Evolutionary conservation across 257 asterid genomes (phyloP).

Genomic region (Agastache rugosa): DNA sequence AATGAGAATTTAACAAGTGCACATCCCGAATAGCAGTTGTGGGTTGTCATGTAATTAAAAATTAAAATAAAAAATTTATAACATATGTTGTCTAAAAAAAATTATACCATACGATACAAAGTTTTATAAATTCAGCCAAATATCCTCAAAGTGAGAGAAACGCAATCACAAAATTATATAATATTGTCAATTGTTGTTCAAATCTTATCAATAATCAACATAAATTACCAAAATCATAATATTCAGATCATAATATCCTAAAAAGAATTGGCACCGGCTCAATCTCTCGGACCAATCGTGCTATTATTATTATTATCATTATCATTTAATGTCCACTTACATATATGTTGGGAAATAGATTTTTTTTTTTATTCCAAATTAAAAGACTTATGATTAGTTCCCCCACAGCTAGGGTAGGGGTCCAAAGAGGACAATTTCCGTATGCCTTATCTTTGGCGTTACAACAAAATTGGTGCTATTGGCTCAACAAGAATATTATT

Average conservation of each 20-base stretch:
- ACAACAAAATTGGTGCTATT: conserved; percentile 18
- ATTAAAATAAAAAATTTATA: no score
- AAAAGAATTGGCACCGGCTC: not conserved
- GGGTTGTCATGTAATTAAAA: no score
- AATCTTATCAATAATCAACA: not conserved
- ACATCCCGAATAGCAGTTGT: no score
- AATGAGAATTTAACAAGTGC: no score
- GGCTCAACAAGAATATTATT: conserved; percentile 18
- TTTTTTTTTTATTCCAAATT: not conserved
- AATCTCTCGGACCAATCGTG: not conserved
- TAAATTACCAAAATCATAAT: not conserved
- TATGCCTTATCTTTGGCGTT: conserved; percentile 38
- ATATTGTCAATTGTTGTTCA: no score
- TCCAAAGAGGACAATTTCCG: conserved; percentile 48
- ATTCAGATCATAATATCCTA: not conserved
- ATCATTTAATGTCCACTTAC: not conserved
- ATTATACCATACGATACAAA: no score
- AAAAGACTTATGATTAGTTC: conserved; percentile 29
- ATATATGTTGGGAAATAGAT: not conserved
- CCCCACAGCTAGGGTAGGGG: conserved; percentile 29
- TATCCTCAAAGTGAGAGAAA: no score
- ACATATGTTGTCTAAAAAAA: no score
- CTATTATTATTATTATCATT: not conserved
- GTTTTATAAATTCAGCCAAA: no score
- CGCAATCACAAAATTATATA: no score